Evolutionary conservation across 305 asterid genomes (phyloP), one percentile per base, ranked within the genome.

Genomic region (Fraxinus xanthoxyloides): DNA sequence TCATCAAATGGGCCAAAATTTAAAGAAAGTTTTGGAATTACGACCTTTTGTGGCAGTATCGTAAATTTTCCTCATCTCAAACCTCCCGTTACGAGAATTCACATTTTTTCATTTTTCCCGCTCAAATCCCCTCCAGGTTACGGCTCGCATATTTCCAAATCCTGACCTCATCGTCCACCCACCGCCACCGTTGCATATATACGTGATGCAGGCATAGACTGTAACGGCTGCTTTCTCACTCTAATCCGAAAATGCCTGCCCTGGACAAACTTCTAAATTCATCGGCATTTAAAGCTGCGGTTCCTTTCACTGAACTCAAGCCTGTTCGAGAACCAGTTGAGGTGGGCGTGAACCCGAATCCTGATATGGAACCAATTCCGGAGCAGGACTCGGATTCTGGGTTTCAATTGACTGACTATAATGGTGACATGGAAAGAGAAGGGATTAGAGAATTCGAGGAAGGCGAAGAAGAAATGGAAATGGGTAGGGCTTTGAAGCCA

Each of bases 21-120:
- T 67, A 28, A 13, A 7, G 36, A 8, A 26, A 30, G 8, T 13
- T 30, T 69, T 69, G 2, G 38, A 46, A 46, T 15, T 13, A 46
- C 56, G 56, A 46, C 56, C 56, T 46, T n/a, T 30, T 6, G 76
- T 7, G 76, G 76, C 76, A 72, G 48, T 17, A 36, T 32, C 48
- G 76, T 72, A 32, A 72, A 72, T 72, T 28, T 15, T 69, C 36
- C 10, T 6, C 4, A 12, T 6, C 36, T 30, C 75, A 72, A 72
- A 7, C 28, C 43, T 72, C 76, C 46, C 46, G 76, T 72, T 32
- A 17, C 9, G 28, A 75, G 23, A 32, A 24, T 76, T 30, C 40
- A 69, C 81, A 74, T 7, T 75, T 80, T 84, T 84, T 86, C 85
- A 81, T 79, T 85, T 82, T 88, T 87, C 90, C 90, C 90, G 90